phyloP scores from a whole-genome alignment of 352 stramenopile species.

The Pythium plurisporium region DNA sequence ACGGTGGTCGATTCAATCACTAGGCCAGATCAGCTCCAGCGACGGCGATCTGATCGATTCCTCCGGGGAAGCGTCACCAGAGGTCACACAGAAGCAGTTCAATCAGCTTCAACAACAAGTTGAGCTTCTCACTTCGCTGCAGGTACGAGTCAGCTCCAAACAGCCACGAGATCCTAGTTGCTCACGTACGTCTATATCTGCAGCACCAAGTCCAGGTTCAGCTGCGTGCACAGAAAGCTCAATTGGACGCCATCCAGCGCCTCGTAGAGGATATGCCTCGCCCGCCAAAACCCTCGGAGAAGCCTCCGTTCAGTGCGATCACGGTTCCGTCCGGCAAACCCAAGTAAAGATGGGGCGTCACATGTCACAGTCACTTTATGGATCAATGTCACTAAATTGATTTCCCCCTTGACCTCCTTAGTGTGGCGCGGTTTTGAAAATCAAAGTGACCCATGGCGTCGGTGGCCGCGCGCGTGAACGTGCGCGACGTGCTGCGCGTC shows the following conservation, averaged over 20 bases:
- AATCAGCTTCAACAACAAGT: conserved; percentile 48
- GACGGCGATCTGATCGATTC: not conserved
- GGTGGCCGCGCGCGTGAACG: conserved; percentile 11
- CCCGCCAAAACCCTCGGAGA: conserved; percentile 12
- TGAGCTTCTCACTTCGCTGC: conserved; percentile 43
- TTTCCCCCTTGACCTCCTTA: not conserved
- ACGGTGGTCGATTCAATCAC: too few species aligned
- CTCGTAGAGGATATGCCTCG: conserved; percentile 30
- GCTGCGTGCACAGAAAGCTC: conserved; percentile 44
- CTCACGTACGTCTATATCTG: not conserved
- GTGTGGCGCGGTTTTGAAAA: conserved; percentile 12
- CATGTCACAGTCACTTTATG: conserved; percentile 14
- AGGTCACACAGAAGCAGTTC: conserved; percentile 13
- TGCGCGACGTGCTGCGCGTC: conserved; percentile 23
- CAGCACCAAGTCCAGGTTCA: conserved; percentile 54
- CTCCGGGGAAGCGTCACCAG: too few species aligned
- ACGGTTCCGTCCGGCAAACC: not conserved
- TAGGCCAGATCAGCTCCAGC: not conserved
- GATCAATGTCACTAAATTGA: conserved; percentile 11
- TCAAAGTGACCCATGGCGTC: not conserved
- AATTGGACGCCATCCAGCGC: conserved; percentile 51
- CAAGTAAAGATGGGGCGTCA: not conserved
- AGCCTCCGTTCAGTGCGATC: conserved; percentile 53
- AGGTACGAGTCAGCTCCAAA: conserved; percentile 36
- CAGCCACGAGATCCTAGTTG: not conserved